Base-by-base conservation (phyloP, 257 asterid species). In the Penstemon barbatus region DNA sequence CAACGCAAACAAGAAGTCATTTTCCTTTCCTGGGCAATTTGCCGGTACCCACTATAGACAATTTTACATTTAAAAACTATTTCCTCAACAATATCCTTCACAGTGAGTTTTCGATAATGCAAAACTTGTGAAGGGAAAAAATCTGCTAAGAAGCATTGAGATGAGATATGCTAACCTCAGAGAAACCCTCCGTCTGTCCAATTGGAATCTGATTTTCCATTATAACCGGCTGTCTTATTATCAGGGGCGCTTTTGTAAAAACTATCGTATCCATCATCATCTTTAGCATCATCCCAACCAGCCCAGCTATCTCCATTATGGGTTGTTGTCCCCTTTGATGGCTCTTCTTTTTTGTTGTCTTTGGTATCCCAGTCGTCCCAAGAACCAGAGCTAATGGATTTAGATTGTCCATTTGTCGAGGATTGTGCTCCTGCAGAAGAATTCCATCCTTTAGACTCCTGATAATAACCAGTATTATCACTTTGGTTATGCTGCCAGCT, bases 311-410 rank as follows among this genome's bases (percentile, higher is more conserved):
- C 98, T 11, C 79, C 88, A 13, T 81, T 80, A 10, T 73, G 74
- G 60, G 86, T 49, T 61, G 76, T n/a, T 56, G 76, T 75, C 11
- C 63, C 86, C 65, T 84, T 86, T 13, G 81, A 13, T 4, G 85
- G 57, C 52, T 73, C 86, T 71, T 70, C 89, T 65, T 82, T 85
- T 76, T 53, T 84, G 66, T 33, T 75, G 68, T 80, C 88, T 56
- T 82, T 80, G 62, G 66, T 70, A 72, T 82, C 97, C 98, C 98
- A 92, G 68, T 86, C 91, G 59, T 92, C 96, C 98, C 98, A 92
- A 9, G 95, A 89, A 54, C 46, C 77, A 5, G 87, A 63, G 74
- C 54, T 78, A 60, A 61, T 78, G 2, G 33, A 25, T 25, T 25
- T 25, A 25, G 33, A 25, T 33, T 83, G 83, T 39, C 60, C 75